A percentile compares a stretch with the other conserved stretches of the same genome.
phyloP scores from a whole-genome alignment of 441 rosid genomes.

The Bruguiera hainesii region DNA sequence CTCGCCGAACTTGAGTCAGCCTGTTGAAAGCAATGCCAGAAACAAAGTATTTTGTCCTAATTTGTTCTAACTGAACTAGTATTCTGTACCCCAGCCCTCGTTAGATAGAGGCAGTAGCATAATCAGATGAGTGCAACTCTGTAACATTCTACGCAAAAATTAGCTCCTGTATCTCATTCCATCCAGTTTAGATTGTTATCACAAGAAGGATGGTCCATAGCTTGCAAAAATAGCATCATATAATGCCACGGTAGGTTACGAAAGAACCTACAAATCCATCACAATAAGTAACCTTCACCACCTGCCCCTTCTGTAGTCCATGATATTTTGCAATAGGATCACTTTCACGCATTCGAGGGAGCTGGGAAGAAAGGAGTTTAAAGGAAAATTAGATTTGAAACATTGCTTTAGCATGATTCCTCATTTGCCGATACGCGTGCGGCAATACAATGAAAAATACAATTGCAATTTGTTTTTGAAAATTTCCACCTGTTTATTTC shows the following conservation, averaged over 20 bases:
- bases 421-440: background rate
- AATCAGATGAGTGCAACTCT: no score
- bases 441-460: background rate
- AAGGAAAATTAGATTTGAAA: no score
- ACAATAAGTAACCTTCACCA: slow-evolving; percentile 43
- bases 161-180: no score
- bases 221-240: slow-evolving; percentile 23
- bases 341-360: slow-evolving; percentile 41
- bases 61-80: no score
- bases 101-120: no score
- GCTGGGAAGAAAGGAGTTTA: slow-evolving; percentile 21
- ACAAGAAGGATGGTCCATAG: background rate
- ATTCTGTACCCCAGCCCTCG: no score
- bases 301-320: slow-evolving; percentile 51
- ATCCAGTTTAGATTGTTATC: no score
- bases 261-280: slow-evolving; percentile 30
- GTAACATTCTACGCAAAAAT: no score
- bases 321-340: slow-evolving; percentile 51
- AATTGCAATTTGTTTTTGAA: background rate
- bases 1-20: no score
- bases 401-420: background rate
- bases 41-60: no score
- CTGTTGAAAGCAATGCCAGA: no score
- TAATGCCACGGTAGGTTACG: slow-evolving; percentile 44
- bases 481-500: background rate